Evolutionary conservation across 176 grass and related monocot genomes (phyloP).

Genomic region (Phyllostachys edulis): DNA sequence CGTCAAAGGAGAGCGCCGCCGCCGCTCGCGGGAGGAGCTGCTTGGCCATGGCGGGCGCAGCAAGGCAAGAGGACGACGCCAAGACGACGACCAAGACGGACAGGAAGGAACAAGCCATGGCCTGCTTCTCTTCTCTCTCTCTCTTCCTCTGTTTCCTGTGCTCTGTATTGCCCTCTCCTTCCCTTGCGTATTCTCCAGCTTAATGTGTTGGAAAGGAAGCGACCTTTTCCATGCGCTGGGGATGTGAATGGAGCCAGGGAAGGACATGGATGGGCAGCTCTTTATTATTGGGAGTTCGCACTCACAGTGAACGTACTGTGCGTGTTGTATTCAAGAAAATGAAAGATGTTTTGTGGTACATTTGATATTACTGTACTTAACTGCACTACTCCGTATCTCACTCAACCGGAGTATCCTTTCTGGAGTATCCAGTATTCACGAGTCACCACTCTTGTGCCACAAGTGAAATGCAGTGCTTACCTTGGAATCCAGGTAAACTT

Average conservation of each 20-base stretch:
- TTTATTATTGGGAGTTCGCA: conserved; percentile 45
- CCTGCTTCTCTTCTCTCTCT: not conserved
- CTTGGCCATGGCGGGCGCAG: conserved; percentile 11
- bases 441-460: not conserved
- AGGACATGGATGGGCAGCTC: conserved; percentile 19
- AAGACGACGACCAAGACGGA: not conserved
- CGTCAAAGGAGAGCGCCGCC: conserved; percentile 59
- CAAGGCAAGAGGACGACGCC: conserved; percentile 29
- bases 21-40: conserved; percentile 34
- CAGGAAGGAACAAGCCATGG: conserved; percentile 43
- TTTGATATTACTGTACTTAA: not conserved
- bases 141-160: not conserved
- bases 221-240: conserved; percentile 21
- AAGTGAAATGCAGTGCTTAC: not conserved
- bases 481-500: not conserved
- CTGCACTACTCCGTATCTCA: not conserved
- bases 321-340: not conserved
- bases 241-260: conserved; percentile 15
- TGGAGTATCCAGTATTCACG: not conserved
- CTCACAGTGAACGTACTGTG: not conserved
- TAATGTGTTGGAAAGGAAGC: conserved; percentile 35
- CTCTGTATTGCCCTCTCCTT: not conserved
- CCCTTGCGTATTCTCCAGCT: not conserved
- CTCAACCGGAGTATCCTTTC: not conserved
- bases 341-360: not conserved